Percentiles rank a stretch among this genome's conserved stretches.
Conservation (phyloP, 352 stramenopile genomes). For the Phytophthora citrophthora region DNA sequence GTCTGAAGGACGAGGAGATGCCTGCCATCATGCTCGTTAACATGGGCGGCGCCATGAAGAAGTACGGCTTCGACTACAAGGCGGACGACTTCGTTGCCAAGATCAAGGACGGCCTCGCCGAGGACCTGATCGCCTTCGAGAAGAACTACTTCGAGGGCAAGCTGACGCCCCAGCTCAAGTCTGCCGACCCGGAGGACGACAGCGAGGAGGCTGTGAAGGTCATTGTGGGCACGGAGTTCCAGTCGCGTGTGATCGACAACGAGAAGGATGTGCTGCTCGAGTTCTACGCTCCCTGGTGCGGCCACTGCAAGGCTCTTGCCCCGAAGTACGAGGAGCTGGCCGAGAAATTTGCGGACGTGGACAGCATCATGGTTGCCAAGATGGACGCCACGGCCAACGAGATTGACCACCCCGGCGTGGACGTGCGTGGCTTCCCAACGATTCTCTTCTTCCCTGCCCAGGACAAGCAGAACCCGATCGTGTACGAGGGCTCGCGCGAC, state of each 20-base stretch:
- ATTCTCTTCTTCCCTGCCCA: slow-evolving; percentile 95
- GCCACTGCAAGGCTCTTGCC: slow-evolving; percentile 92
- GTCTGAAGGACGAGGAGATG: slow-evolving; percentile 85
- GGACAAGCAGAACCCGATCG: slow-evolving; percentile 86
- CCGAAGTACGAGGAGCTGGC: slow-evolving; percentile 93
- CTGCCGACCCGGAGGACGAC: slow-evolving; percentile 90
- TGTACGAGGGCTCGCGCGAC: slow-evolving; percentile 87
- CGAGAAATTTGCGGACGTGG: slow-evolving; percentile 87
- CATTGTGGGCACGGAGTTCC: slow-evolving; percentile 93
- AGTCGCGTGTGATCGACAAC: slow-evolving; percentile 87
- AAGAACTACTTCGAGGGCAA: slow-evolving; percentile 86
- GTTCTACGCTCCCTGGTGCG: slow-evolving; percentile 93
- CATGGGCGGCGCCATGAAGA: slow-evolving; percentile 93
- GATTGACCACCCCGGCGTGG: slow-evolving; percentile 89
- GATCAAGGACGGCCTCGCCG: slow-evolving; percentile 50
- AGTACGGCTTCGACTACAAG: slow-evolving; percentile 88
- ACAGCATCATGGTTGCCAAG: slow-evolving; percentile 95
- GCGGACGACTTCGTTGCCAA: slow-evolving; percentile 78
- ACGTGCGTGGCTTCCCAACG: slow-evolving; percentile 95
- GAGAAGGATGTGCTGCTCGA: slow-evolving; percentile 92
- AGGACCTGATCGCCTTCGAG: slow-evolving; percentile 79
- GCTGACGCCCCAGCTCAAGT: slow-evolving; percentile 92
- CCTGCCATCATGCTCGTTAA: slow-evolving; percentile 90
- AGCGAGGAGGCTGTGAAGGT: slow-evolving; percentile 91
- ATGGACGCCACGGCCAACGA: slow-evolving; percentile 97